Evolutionary conservation across 805 yeast genomes (phyloP).

Genomic region (Candida xiaguanensis): DNA sequence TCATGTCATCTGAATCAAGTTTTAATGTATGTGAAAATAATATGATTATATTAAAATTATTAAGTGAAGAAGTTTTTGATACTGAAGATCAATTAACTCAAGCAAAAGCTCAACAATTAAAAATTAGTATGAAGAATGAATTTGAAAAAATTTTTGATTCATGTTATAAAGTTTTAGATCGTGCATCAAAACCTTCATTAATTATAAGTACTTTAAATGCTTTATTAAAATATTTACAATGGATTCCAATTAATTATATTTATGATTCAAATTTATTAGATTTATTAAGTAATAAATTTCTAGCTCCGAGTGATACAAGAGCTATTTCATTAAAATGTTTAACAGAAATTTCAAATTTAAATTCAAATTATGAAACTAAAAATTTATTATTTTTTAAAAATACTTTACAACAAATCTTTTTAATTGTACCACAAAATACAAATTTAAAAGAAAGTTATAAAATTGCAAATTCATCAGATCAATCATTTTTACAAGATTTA

Average conservation of each 20-base stretch:
- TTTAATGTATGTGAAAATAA: constrained; percentile 96
- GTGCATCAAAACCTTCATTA: constrained; percentile 79
- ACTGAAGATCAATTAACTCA: constrained; percentile 97
- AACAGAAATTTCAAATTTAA: constrained; percentile 81
- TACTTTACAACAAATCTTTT: constrained; percentile 65
- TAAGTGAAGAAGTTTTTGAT: constrained; percentile 95
- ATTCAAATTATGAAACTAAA: constrained; percentile 40
- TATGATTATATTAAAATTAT: constrained; percentile 83
- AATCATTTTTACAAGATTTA: constrained; percentile 90
- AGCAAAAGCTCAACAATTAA: constrained; percentile 82
- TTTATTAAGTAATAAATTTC: constrained; percentile 69
- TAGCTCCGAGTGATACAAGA: constrained; percentile 76
- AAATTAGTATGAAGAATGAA: constrained; percentile 80
- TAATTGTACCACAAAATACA: constrained; percentile 68
- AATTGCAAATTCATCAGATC: constrained; percentile 76
- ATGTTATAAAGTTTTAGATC: constrained; percentile 90
- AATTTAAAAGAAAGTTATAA: constrained; percentile 71
- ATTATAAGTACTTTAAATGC: constrained; percentile 82
- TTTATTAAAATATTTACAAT: constrained; percentile 78
- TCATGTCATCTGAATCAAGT: constrained; percentile 75
- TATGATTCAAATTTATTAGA: constrained; percentile 82
- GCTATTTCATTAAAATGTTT: constrained; percentile 85
- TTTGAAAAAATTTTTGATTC: constrained; percentile 90
- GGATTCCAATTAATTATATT: constrained; percentile 90
- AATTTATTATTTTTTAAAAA: constrained; percentile 68